Evolutionary conservation across 257 asterid genomes (phyloP), one percentile per base, ranked within the genome.

Genomic region (Solanum habrochaites): DNA sequence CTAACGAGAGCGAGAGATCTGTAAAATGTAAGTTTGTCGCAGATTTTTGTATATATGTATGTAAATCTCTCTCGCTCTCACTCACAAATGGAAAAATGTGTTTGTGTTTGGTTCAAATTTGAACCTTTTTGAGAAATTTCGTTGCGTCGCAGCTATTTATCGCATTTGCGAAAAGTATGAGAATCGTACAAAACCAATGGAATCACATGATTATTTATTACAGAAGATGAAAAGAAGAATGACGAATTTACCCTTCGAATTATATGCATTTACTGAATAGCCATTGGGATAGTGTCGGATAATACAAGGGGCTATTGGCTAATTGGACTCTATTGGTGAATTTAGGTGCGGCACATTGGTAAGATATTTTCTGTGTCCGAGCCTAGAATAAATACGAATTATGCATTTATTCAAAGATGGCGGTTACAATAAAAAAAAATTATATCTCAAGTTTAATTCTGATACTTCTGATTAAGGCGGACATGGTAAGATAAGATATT

Each of bases 1-100:
- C 82, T 23, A 4, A 72, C 18, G 49, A 72, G 47, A 85, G 83
- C 77, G 88, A 87, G 85, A 89, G 91, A 89, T 83, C 88, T 85
- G 83, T 60, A 39, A 70, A 71, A 85, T 47, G 37, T n/a, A 9
- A 85, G 13, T 47, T 4, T 78, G 32, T 71, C 4, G n/a, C 14
- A 29, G 77, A 70, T 8, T 14, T 29, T 27, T 29, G 15, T 69
- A 5, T 62, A 52, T 52, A 52, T 37, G 39, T 52, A 52, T 52
- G 3, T 56, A 60, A 29, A 31, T 70, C 77, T 70, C 14, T 35
- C 74, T 37, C 75, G 3, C 62, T 27, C 43, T 67, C 62, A 66
- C 58, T 14, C 60, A 5, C 73, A 40, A 25, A 56, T 56, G 11
- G n/a, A 4, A 77, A 77, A 69, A 69, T 15, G 39, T 77, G 13